phyloP scores from a whole-genome alignment of 1,139 yeast species.

The Zygoascus sp. region DNA sequence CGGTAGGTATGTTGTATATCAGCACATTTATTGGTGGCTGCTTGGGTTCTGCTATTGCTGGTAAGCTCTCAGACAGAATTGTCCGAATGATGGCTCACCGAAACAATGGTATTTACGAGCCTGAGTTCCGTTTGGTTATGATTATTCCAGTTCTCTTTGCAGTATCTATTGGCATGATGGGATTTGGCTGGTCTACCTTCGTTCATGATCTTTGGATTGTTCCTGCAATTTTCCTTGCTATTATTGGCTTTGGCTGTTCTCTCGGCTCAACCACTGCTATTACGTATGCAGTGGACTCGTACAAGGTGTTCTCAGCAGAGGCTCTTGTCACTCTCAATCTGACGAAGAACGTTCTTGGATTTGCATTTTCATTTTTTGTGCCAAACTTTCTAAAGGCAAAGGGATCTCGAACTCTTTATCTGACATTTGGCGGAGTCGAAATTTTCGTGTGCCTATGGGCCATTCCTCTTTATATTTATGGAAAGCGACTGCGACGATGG shows the following conservation, averaged over 20 bases:
- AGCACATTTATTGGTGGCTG: constrained; percentile 59
- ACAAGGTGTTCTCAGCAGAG: constrained; percentile 57
- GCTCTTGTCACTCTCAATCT: constrained; percentile 54
- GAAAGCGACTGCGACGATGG: constrained; percentile 51
- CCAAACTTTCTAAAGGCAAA: constrained; percentile 41
- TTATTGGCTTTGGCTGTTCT: constrained; percentile 56
- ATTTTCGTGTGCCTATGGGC: constrained; percentile 47
- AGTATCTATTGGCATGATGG: constrained; percentile 52
- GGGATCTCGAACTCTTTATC: constrained; percentile 48
- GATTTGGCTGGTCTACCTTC: constrained; percentile 57
- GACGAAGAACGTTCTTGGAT: constrained; percentile 52
- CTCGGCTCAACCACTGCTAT: constrained; percentile 60
- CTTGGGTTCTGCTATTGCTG: constrained; percentile 53
- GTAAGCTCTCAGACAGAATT: constrained; percentile 46
- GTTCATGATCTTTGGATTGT: constrained; percentile 53
- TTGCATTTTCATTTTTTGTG: constrained; percentile 54
- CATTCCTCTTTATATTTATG: constrained; percentile 53
- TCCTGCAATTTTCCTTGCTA: constrained; percentile 53
- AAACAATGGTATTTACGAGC: constrained; percentile 57
- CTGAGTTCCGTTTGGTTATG: constrained; percentile 57
- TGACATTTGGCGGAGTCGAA: constrained; percentile 53
- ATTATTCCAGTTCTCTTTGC: constrained; percentile 46
- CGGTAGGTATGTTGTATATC: constrained; percentile 55
- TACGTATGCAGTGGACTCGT: constrained; percentile 56
- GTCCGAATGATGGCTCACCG: constrained; percentile 35